Conservation (phyloP, 768 basidiomycete species). For the Clavulina sp. region DNA sequence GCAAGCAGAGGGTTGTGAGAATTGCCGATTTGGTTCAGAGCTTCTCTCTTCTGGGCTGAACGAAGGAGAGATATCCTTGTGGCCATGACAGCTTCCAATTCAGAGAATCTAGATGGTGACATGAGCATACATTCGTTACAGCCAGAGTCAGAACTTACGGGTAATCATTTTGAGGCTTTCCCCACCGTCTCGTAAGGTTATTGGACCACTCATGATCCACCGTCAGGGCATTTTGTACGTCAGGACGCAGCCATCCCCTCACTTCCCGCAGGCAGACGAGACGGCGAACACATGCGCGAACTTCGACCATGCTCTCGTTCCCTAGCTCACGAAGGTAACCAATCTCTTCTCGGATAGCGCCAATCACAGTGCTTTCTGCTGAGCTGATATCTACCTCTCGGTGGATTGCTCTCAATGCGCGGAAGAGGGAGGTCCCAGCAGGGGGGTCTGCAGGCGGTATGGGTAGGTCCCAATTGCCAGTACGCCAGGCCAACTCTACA, state of each 20-base stretch:
- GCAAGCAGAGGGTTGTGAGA: slow-evolving; percentile 36
- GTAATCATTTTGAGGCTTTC: slow-evolving; percentile 35
- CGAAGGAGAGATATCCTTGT: slow-evolving; percentile 69
- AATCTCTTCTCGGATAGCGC: slow-evolving; percentile 42
- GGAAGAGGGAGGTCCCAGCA: slow-evolving; percentile 49
- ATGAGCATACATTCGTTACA: neutral
- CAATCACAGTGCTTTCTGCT: slow-evolving; percentile 33
- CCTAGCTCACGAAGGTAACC: slow-evolving; percentile 44
- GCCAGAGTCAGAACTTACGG: slow-evolving; percentile 33
- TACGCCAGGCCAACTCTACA: slow-evolving; percentile 71
- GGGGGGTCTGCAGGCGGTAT: slow-evolving; percentile 29
- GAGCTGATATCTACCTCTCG: slow-evolving; percentile 44
- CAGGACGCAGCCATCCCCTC: slow-evolving; percentile 11
- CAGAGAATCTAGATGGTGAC: slow-evolving; percentile 39
- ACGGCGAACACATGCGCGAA: slow-evolving; percentile 47
- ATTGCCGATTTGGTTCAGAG: slow-evolving; percentile 43
- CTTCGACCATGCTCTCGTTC: slow-evolving; percentile 63
- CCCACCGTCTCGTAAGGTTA: neutral
- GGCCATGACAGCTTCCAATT: slow-evolving; percentile 61
- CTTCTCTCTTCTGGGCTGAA: slow-evolving; percentile 48
- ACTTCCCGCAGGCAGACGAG: slow-evolving; percentile 74
- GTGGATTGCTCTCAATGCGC: slow-evolving; percentile 63
- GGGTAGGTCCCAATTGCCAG: slow-evolving; percentile 89
- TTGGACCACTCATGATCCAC: neutral
- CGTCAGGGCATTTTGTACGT: neutral